Evolutionary conservation across 306 rosid genomes (phyloP).

Genomic region (Oxytropis ochrocephala): DNA sequence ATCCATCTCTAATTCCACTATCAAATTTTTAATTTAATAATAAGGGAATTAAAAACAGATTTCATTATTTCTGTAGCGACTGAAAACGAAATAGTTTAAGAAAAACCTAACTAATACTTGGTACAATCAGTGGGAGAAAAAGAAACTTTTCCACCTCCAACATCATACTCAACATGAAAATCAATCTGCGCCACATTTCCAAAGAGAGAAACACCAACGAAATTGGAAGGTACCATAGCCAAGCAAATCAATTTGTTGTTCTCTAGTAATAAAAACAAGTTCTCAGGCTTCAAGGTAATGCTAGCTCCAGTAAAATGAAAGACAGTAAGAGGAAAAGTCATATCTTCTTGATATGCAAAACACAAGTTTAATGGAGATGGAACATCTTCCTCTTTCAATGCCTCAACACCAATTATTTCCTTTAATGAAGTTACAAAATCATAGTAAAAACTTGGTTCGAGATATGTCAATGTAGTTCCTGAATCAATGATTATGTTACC

Average conservation of each 20-base stretch:
- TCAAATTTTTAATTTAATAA: no score
- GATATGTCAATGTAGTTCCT: neutral
- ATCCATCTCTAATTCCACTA: no score
- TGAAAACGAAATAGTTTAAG: no score
- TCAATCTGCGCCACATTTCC: neutral
- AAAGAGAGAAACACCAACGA: neutral
- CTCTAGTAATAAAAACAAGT: neutral
- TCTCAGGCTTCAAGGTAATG: neutral
- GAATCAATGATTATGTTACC: slow-evolving; percentile 18
- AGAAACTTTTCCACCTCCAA: neutral
- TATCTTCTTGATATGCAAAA: neutral
- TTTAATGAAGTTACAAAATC: neutral
- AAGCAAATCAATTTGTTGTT: neutral
- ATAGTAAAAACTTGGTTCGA: neutral
- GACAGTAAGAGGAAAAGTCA: neutral
- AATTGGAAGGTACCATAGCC: neutral
- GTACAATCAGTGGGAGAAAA: slow-evolving; percentile 21
- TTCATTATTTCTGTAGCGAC: no score
- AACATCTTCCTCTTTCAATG: neutral
- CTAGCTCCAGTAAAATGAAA: neutral
- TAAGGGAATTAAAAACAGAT: no score
- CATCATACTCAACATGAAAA: slow-evolving; percentile 10
- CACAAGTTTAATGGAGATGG: neutral
- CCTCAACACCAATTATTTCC: neutral
- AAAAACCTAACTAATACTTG: no score